Base-by-base conservation (phyloP, 2,329 filamentous ascomycete genomes). In the Fusarium beomiforme region DNA sequence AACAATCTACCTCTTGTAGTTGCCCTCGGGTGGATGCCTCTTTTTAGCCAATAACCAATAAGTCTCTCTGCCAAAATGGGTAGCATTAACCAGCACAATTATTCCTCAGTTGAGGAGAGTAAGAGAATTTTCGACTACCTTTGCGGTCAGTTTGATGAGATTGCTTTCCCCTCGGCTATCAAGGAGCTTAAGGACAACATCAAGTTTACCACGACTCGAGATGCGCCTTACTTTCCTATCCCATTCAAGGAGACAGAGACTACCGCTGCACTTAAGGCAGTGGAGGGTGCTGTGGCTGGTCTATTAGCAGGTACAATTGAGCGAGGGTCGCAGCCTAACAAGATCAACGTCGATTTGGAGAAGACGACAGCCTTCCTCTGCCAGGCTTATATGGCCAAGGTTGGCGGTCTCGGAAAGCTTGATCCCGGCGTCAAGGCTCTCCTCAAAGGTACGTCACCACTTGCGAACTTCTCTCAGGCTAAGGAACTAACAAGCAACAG, bases 201-300 rank as follows among this genome's bases (percentile, higher is more conserved):
- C n/a, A 64, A 73, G 2, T 82, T 84, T 55, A 78, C 77, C 0
- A 78, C 79, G 16, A 65, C 73, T 6, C 78, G 77, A 19, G 80
- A 84, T 67, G 70, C 69, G 54, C 80, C 82, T 1, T 85, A 84
- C 67, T 85, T 85, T 34, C 83, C 83, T 0, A 84, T 84, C 16
- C 84, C 84, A 0, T 84, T 85, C 73, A 85, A 85, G 49, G 83
- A 85, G 69, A 84, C 83, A 0, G 84, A 85, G 64, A 78, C 82
- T 6, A 76, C 78, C 2, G 82, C 82, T 10, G 84, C 84, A 1
- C 69, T 85, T 21, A 85, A 85, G 61, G 83, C 82, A 0, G 71
- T 85, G 8, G 84, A 86, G 33, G 81, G 75, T 8, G 75, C 70
- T 3, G 57, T 82, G 4, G 81, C 80, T 1, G 73, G 75, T 4